These are phyloP conservation scores for Asterophora lycoperdoides DNA, from an alignment of 768 basidiomycete species.

Conservation along the genomic window DNA sequence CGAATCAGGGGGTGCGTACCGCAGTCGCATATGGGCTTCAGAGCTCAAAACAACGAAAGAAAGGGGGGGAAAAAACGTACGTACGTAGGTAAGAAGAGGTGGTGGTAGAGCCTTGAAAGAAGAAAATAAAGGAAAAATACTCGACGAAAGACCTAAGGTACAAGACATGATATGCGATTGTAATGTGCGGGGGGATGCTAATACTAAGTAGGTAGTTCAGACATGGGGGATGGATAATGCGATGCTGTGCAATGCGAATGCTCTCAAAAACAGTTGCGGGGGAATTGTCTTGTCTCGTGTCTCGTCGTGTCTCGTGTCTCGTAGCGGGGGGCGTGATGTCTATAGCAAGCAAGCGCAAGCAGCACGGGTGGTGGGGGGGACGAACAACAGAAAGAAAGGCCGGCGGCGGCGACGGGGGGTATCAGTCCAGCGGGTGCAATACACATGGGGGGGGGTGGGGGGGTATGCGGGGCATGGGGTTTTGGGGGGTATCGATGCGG, in stretches of 20 bases:
- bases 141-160: conserved; percentile 27
- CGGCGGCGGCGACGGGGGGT: neutral
- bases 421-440: conserved; percentile 16
- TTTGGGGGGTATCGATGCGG: conserved; percentile 2
- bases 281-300: too few relatives aligned
- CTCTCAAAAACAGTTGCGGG: conserved; percentile 12
- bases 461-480: neutral
- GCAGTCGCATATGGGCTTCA: too few relatives aligned
- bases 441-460: neutral
- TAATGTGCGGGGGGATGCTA: conserved; percentile 17
- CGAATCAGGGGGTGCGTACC: too few relatives aligned
- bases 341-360: too few relatives aligned
- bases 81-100: too few relatives aligned
- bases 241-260: too few relatives aligned
- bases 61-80: too few relatives aligned
- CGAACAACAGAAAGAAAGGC: neutral
- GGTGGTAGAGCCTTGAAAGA: too few relatives aligned
- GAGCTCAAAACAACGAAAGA: too few relatives aligned
- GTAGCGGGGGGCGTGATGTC: too few relatives aligned
- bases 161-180: conserved; percentile 54
- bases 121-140: conserved; percentile 15
- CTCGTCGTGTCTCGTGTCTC: too few relatives aligned
- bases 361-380: neutral
- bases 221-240: neutral
- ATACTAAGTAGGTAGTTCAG: neutral